Evolutionary conservation across 495 filamentous ascomycete genomes (phyloP), one percentile per base, ranked within the genome.

Genomic region (Neurospora cerealis): DNA sequence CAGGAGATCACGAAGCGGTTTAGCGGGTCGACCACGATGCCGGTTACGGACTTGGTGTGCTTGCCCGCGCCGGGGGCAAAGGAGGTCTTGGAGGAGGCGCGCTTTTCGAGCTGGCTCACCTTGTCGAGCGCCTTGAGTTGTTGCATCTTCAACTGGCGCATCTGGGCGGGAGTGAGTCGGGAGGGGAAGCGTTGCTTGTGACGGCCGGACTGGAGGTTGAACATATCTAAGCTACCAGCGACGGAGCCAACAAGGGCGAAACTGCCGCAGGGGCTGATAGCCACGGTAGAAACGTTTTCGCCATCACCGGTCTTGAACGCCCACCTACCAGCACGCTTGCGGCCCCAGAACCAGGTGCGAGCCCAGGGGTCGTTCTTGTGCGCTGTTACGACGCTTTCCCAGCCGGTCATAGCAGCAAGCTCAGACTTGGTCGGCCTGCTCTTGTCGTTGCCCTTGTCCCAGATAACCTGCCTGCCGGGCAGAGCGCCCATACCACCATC

Each of bases 281-380:
- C 88, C 19, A 99, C 95, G 40, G 91, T 93, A 80, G 92, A 94
- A 40, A 97, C 96, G 77, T 94, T 88, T 3, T 88, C 90, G 24
- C 90, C 89, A 84, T 99, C 96, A 38, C 89, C 88, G 2, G 94
- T 97, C 74, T 92, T 90, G 75, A 98, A 94, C 2, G 91, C 90
- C 96, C 96, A 99, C 71, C 96, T 88, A 24, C 96, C 96, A 48
- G 95, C 94, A 75, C 91, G 89, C 78, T 95, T 97, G 74, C 93
- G 90, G 19, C 95, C 95, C 93, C 97, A 97, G 83, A 98, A 98
- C 96, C 96, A 99, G 32, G 95, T 97, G 48, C 96, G 87, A 44
- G 93, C 96, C 77, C 87, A 92, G 69, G 90, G 89, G 76, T 98
- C 95, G 21, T 91, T 89, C 75, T 89, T 88, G 81, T 99, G 96